Evolutionary conservation across 257 asterid species (phyloP).

Genomic region (Jacaranda mimosifolia): DNA sequence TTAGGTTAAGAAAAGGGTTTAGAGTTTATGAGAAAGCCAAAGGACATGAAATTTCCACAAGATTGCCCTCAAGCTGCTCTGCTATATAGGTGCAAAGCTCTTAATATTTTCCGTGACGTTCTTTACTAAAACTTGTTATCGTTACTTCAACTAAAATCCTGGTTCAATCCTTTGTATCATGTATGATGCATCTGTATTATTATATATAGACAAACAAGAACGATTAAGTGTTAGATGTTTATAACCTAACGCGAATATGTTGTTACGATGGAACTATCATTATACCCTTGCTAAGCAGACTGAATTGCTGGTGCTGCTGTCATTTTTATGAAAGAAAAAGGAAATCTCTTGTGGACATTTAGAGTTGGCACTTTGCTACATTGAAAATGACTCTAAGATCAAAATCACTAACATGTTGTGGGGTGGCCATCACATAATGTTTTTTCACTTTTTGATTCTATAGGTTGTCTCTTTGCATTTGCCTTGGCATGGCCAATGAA

Average conservation of each 20-base stretch:
- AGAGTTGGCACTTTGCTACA: background rate
- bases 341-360: constrained; percentile 3
- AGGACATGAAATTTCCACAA: background rate
- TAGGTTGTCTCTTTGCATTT: constrained; percentile 21
- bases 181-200: background rate
- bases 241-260: background rate
- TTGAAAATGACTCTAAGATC: constrained; percentile 23
- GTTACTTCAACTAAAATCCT: too few relatives aligned
- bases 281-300: background rate
- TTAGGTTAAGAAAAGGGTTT: constrained; percentile 38
- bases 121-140: too few relatives aligned
- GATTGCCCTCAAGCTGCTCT: background rate
- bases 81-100: background rate
- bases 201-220: constrained; percentile 11
- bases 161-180: background rate
- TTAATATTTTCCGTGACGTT: background rate
- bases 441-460: background rate
- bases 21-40: background rate
- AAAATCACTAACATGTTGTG: background rate
- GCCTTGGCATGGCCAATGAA: constrained; percentile 19
- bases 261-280: background rate
- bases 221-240: background rate
- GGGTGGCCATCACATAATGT: constrained; percentile 7
- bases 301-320: background rate
- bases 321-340: constrained; percentile 1